phyloP scores from a whole-genome alignment of 805 yeast genomes.

The Ogataea paraovalis region DNA sequence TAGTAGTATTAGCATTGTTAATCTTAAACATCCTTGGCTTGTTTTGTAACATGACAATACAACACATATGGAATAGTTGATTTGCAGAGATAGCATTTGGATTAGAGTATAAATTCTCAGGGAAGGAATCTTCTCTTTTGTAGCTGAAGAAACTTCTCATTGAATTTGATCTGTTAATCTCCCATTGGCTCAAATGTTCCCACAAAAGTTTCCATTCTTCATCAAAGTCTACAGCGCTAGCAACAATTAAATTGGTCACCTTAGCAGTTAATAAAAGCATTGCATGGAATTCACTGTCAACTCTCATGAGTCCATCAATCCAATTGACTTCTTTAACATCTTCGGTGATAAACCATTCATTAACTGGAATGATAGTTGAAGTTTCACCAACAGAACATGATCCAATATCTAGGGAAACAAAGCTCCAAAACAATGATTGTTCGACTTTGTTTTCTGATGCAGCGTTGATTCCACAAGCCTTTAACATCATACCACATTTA shows the following conservation, averaged over 20 bases:
- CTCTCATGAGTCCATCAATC: constrained; percentile 1
- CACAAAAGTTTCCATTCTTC: constrained; percentile 37
- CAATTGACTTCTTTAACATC: constrained; percentile 2
- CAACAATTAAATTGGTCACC: constrained; percentile 32
- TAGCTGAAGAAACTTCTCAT: constrained; percentile 33
- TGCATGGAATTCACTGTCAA: constrained; percentile 12
- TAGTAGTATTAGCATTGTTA: not conserved
- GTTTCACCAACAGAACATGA: constrained; percentile 30
- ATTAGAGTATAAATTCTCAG: constrained; percentile 33
- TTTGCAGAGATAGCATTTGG: constrained; percentile 36
- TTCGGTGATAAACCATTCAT: constrained; percentile 12
- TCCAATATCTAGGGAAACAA: constrained; percentile 39
- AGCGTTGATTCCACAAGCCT: constrained; percentile 37
- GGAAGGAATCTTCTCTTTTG: constrained; percentile 32
- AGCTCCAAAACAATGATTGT: constrained; percentile 41
- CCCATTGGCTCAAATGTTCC: constrained; percentile 39
- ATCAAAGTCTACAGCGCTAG: constrained; percentile 29
- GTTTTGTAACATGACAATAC: constrained; percentile 36
- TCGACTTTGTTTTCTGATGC: constrained; percentile 32
- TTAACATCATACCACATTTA: constrained; percentile 36
- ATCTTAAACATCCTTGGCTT: constrained; percentile 34
- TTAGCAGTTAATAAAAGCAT: constrained; percentile 27
- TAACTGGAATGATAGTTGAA: constrained; percentile 9
- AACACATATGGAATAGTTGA: constrained; percentile 37
- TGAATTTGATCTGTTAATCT: constrained; percentile 30